Evolutionary conservation across 352 stramenopile genomes (phyloP), one percentile per base, ranked within the genome.

Genomic region (Globisporangium cystogenes): DNA sequence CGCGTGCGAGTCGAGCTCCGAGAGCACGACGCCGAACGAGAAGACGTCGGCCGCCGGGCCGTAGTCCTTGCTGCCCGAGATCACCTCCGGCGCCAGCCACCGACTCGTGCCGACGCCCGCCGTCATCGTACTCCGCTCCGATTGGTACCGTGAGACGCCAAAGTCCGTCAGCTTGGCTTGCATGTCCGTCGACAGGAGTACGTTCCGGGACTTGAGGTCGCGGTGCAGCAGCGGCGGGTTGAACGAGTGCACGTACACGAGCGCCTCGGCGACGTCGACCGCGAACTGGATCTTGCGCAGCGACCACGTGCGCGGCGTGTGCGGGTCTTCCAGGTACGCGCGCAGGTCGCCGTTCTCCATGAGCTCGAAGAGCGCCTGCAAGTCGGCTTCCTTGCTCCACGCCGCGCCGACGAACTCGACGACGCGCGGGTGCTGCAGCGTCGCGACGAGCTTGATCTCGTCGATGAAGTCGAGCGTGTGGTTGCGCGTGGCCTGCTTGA

Each of bases 161-260:
- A 87, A 85, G 60, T 83, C 76, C 27, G 73, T 85, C 26, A 87
- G 62, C 40, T 85, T 85, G 0, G 73, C 70, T 4, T 39, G 12
- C 33, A 18, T 18, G 1, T 3, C 18, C 33, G 33, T 12, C 11
- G 33, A 39, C 1, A 88, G 54, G 36, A 82, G 48, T 42, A 82
- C 58, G 40, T 82, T 76, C 5, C 63, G 60, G 7, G 68, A 74
- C 47, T 75, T 78, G 10, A 82, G 54, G 23, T 74, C 68, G 24
- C 64, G 66, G 43, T 81, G 70, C n/a, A 74, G 62, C 0, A 76
- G 48, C 12, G 70, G 65, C 12, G 60, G 68, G 14, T 57, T 60
- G 47, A 81, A 76, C 45, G 70, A 77, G 46, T 81, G 70, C 36
- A 81, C 39, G 50, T 77, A 81, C 21, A 81, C 70, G 8, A 81